phyloP scores from a whole-genome alignment of 2,329 filamentous ascomycete genomes.

The Neoarthrinium moseri region DNA sequence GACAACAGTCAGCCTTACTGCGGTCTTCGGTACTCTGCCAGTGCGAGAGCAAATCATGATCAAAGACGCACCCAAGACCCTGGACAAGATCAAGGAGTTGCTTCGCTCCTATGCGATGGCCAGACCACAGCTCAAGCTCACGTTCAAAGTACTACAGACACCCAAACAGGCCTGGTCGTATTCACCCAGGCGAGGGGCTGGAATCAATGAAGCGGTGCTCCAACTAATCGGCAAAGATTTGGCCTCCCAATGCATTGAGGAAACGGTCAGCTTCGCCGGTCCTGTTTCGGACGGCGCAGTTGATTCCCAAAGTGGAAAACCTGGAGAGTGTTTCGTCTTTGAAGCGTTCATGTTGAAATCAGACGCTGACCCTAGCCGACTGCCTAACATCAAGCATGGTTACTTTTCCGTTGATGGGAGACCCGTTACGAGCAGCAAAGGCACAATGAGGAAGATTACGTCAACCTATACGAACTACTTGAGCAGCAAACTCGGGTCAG shows the following conservation, averaged over 20 bases:
- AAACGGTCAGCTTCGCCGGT: constrained; percentile 14
- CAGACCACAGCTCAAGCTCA: constrained; percentile 60
- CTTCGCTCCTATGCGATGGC: constrained; percentile 66
- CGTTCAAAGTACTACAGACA: constrained; percentile 56
- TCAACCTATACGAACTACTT: constrained; percentile 52
- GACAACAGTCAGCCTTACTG: constrained; percentile 62
- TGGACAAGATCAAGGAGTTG: constrained; percentile 58
- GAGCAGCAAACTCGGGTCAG: constrained; percentile 25
- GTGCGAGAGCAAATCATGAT: constrained; percentile 60
- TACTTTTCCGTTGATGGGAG: constrained; percentile 70
- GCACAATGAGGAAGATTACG: constrained; percentile 59
- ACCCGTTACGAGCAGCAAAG: constrained; percentile 55
- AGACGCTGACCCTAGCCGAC: constrained; percentile 39
- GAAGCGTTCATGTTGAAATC: constrained; percentile 58
- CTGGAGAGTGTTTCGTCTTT: constrained; percentile 39
- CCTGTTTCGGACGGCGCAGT: constrained; percentile 12
- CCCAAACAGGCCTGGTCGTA: constrained; percentile 60
- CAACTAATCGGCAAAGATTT: constrained; percentile 61
- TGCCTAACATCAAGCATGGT: constrained; percentile 48
- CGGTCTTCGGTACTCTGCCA: constrained; percentile 60
- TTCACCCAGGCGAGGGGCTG: constrained; percentile 49
- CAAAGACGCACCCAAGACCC: constrained; percentile 55
- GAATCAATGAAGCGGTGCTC: constrained; percentile 56
- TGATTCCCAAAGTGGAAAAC: neutral
- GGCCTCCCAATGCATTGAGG: constrained; percentile 52